phyloP scores from a whole-genome alignment of 73 alveolate species.

The Effrenium voratum region DNA sequence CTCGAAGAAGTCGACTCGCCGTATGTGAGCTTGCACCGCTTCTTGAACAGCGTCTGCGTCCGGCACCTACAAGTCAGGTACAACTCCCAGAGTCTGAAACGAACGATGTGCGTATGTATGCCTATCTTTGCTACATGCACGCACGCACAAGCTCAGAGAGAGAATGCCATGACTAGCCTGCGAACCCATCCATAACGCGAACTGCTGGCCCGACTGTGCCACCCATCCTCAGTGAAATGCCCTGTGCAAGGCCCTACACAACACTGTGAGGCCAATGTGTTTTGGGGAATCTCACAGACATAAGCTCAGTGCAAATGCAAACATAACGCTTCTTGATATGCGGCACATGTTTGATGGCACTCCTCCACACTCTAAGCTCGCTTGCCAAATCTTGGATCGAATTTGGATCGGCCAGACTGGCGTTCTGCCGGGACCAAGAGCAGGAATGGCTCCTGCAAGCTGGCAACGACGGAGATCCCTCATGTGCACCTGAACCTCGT shows the following conservation, averaged over 20 bases:
- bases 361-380: too few relatives aligned
- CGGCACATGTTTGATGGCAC: too few relatives aligned
- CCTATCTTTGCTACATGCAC: neutral
- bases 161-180: neutral
- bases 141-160: neutral
- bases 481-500: neutral
- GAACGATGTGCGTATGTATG: neutral
- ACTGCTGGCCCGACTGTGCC: constrained; percentile 69
- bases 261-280: neutral
- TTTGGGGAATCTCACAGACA: neutral
- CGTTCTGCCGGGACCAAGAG: constrained; percentile 87
- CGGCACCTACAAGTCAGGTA: constrained; percentile 11
- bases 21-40: constrained; percentile 63
- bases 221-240: constrained; percentile 37
- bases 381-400: constrained; percentile 83
- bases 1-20: constrained; percentile 77
- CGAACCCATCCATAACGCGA: constrained; percentile 69
- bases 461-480: neutral
- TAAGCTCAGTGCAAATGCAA: neutral
- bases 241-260: neutral
- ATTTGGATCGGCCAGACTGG: constrained; percentile 69
- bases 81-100: neutral
- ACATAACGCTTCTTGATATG: neutral
- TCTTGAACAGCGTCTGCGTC: constrained; percentile 33
- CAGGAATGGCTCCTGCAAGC: constrained; percentile 67